These are phyloP conservation scores for Cnidoscolus chayamansa DNA, from an alignment of 441 rosid genomes.

Conservation along the genomic window DNA sequence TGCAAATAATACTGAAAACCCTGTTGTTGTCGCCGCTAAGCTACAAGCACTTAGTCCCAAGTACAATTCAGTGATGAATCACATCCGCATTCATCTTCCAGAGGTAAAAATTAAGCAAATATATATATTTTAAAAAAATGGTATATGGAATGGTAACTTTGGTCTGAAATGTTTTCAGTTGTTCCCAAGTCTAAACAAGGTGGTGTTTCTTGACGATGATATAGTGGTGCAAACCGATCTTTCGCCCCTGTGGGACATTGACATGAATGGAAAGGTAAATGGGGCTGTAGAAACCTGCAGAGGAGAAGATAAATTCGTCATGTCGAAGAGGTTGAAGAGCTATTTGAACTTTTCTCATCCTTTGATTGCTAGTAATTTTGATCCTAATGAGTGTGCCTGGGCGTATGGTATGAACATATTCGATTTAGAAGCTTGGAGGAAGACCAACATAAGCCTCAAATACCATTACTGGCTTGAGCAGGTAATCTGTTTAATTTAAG, in stretches of 20 bases:
- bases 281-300: conserved; percentile 89
- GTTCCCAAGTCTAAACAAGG: conserved; percentile 85
- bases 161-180: conserved; percentile 43
- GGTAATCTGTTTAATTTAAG: conserved; percentile 35
- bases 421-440: conserved; percentile 84
- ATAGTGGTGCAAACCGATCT: conserved; percentile 90
- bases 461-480: conserved; percentile 88
- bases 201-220: conserved; percentile 92
- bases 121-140: background rate
- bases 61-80: conserved; percentile 91
- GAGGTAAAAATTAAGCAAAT: conserved; percentile 44
- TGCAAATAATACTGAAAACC: conserved; percentile 66
- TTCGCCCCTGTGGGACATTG: conserved; percentile 86
- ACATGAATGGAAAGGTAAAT: conserved; percentile 85
- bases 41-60: conserved; percentile 92
- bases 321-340: conserved; percentile 82
- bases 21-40: conserved; percentile 79
- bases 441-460: conserved; percentile 74
- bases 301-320: conserved; percentile 75
- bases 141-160: background rate
- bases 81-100: conserved; percentile 87
- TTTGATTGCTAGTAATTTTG: conserved; percentile 49
- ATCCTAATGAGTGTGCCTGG: conserved; percentile 90
- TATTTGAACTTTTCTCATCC: conserved; percentile 94
- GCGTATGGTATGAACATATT: conserved; percentile 96